These are phyloP conservation scores for Botryobasidium botryosum DNA, from an alignment of 768 basidiomycete species.

Conservation along the genomic window DNA sequence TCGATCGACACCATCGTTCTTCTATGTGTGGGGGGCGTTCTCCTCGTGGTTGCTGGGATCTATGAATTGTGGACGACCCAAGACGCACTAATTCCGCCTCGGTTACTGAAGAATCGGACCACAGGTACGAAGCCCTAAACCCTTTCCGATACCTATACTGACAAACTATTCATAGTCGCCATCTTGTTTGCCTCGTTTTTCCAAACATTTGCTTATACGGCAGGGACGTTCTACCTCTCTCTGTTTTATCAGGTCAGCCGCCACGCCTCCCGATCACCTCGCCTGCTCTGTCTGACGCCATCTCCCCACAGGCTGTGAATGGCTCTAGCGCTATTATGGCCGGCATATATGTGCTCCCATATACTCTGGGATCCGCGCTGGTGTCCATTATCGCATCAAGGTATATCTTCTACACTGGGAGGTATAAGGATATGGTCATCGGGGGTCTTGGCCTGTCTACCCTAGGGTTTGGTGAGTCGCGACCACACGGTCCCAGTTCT, in stretches of 20 bases:
- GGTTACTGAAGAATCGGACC: neutral
- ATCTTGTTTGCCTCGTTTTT: constrained; percentile 49
- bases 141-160: neutral
- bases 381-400: constrained; percentile 79
- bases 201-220: constrained; percentile 68
- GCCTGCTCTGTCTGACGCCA: constrained; percentile 5
- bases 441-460: constrained; percentile 46
- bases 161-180: neutral
- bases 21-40: constrained; percentile 36
- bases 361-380: constrained; percentile 69
- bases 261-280: constrained; percentile 6
- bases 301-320: constrained; percentile 60
- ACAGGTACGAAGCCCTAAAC: constrained; percentile 1
- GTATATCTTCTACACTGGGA: constrained; percentile 43
- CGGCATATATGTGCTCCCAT: constrained; percentile 60
- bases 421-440: constrained; percentile 45
- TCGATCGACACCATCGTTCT: constrained; percentile 42
- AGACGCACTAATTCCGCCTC: constrained; percentile 39
- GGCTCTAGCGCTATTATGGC: constrained; percentile 54
- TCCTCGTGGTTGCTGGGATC: constrained; percentile 41
- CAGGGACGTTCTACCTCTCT: constrained; percentile 75
- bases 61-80: constrained; percentile 37
- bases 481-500: constrained; percentile 6
- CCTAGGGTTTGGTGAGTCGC: constrained; percentile 50
- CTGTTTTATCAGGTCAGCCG: constrained; percentile 57